Evolutionary conservation across 2,329 filamentous ascomycete species (phyloP).

Genomic region (Microascus cirrosus): DNA sequence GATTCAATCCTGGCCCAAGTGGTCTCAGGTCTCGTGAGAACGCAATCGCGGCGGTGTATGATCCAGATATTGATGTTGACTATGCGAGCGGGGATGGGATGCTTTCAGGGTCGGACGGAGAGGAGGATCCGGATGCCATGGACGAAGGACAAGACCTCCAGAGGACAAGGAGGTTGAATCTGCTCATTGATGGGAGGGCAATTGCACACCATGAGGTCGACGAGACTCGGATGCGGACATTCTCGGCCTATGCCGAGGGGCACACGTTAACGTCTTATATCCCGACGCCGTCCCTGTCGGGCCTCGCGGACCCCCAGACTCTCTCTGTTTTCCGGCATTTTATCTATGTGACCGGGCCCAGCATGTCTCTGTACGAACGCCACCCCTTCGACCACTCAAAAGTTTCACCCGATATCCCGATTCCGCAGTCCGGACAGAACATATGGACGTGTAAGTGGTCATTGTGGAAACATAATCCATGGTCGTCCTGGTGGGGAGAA

Average conservation of each 20-base stretch:
- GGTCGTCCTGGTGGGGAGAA: too few relatives aligned
- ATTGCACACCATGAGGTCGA: constrained; percentile 2
- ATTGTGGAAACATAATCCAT: too few relatives aligned
- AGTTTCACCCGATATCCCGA: constrained; percentile 39
- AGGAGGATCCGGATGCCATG: background rate
- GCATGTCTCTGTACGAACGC: constrained; percentile 78
- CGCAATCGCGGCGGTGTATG: background rate
- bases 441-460: constrained; percentile 48
- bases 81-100: constrained; percentile 5
- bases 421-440: constrained; percentile 53
- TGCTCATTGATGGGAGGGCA: background rate
- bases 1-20: background rate
- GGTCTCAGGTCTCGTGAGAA: background rate
- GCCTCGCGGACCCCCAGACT: constrained; percentile 69
- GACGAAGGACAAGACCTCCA: background rate
- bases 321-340: constrained; percentile 86
- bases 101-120: constrained; percentile 7
- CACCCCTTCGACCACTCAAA: constrained; percentile 63
- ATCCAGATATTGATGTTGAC: constrained; percentile 4
- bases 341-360: constrained; percentile 76
- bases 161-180: background rate
- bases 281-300: constrained; percentile 54
- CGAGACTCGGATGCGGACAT: constrained; percentile 33
- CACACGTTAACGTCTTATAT: constrained; percentile 53
- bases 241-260: constrained; percentile 34